Evolutionary conservation across 73 alveolate species (phyloP).

Genomic region (Paramecium pentaurelia): DNA sequence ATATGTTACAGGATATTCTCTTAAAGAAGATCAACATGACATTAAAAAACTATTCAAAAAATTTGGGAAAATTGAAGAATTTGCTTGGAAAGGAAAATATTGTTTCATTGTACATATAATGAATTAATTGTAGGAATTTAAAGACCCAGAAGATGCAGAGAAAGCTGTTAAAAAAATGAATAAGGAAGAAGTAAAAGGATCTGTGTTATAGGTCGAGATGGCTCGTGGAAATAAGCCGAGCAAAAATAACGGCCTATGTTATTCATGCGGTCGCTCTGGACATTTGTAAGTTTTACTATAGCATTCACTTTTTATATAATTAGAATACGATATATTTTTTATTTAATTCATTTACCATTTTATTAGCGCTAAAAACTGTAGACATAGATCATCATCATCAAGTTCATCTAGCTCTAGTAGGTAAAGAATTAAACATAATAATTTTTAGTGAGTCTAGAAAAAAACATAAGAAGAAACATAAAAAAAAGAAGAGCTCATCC

Average conservation of each 20-base stretch:
- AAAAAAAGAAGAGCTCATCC: constrained; percentile 39
- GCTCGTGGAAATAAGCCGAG: constrained; percentile 49
- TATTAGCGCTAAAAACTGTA: constrained; percentile 48
- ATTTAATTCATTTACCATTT: not conserved
- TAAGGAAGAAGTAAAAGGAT: constrained; percentile 46
- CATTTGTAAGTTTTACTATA: constrained; percentile 14
- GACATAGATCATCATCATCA: constrained; percentile 42
- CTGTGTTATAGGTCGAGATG: constrained; percentile 38
- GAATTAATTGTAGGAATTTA: constrained; percentile 15
- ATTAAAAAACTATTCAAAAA: constrained; percentile 23
- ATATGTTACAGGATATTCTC: constrained; percentile 50
- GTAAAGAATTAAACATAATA: not conserved
- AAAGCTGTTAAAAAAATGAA: constrained; percentile 39
- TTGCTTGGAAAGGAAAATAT: constrained; percentile 52
- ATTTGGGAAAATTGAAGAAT: constrained; percentile 42
- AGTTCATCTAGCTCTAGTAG: constrained; percentile 35
- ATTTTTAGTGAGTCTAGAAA: constrained; percentile 22
- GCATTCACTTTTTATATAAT: not conserved
- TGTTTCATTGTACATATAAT: constrained; percentile 7
- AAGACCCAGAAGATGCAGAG: constrained; percentile 42
- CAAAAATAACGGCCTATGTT: constrained; percentile 37
- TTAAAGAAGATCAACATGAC: constrained; percentile 46
- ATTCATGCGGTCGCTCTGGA: constrained; percentile 30
- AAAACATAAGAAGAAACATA: constrained; percentile 30
- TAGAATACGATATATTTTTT: not conserved